Conservation (phyloP, 805 yeast genomes). For the Barnettozyma sp. region DNA sequence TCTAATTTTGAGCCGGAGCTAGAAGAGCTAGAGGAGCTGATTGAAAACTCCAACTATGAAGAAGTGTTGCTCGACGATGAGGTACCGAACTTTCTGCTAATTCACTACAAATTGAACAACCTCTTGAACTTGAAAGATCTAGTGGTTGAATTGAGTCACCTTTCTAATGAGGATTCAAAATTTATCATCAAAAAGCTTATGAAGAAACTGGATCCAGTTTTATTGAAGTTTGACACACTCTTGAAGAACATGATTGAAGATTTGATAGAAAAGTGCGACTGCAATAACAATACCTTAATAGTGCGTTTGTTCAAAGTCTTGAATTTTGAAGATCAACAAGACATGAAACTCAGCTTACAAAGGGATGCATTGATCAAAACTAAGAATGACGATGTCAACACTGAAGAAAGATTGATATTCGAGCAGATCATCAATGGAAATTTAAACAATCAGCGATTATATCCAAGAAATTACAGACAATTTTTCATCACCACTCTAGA, state of each 20-base stretch:
- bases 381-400: constrained; percentile 18
- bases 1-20: constrained; percentile 46
- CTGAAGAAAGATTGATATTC: constrained; percentile 25
- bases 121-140: constrained; percentile 77
- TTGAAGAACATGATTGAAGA: constrained; percentile 59
- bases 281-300: constrained; percentile 59
- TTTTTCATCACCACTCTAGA: constrained; percentile 55
- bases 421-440: constrained; percentile 36
- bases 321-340: constrained; percentile 76
- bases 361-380: constrained; percentile 13
- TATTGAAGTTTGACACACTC: constrained; percentile 56
- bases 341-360: constrained; percentile 39
- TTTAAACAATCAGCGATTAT: constrained; percentile 32
- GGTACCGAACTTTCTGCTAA: constrained; percentile 50
- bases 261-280: constrained; percentile 65
- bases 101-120: constrained; percentile 65
- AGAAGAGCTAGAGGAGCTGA: constrained; percentile 42
- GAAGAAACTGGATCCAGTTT: constrained; percentile 33
- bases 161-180: constrained; percentile 56
- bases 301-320: constrained; percentile 69
- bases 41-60: constrained; percentile 42
- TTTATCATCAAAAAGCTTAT: constrained; percentile 56
- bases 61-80: constrained; percentile 33
- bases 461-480: constrained; percentile 49
- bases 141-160: constrained; percentile 47